These are phyloP conservation scores for Nigrograna mackinnonii DNA, from an alignment of 2,329 filamentous ascomycete genomes.

Conservation along the genomic window DNA sequence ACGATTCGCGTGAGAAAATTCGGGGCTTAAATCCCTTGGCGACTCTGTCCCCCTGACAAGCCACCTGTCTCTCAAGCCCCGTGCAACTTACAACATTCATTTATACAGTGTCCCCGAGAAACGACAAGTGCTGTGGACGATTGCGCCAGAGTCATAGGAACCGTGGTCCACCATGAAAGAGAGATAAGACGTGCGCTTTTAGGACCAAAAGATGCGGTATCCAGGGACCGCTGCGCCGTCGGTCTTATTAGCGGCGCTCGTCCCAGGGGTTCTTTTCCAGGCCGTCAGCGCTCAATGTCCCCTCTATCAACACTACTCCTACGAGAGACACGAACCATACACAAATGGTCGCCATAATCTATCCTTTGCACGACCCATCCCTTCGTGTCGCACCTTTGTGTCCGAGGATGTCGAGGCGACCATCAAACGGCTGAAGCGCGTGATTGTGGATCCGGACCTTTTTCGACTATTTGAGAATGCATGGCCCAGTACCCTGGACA, in stretches of 20 bases:
- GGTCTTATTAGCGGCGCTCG: constrained; percentile 5
- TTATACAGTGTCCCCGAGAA: too few relatives aligned
- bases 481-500: constrained; percentile 78
- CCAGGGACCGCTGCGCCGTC: background rate
- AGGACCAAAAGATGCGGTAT: too few relatives aligned
- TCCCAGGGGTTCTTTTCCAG: background rate
- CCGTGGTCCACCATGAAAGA: too few relatives aligned
- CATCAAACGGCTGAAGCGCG: constrained; percentile 33
- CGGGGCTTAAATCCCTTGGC: too few relatives aligned
- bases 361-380: constrained; percentile 47
- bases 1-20: too few relatives aligned
- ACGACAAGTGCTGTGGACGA: too few relatives aligned
- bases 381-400: constrained; percentile 50
- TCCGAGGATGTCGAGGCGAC: constrained; percentile 45
- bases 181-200: too few relatives aligned
- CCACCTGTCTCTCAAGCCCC: too few relatives aligned
- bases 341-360: constrained; percentile 46
- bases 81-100: too few relatives aligned
- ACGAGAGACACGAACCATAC: constrained; percentile 44
- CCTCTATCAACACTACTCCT: constrained; percentile 46
- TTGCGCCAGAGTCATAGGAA: too few relatives aligned
- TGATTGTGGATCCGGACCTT: constrained; percentile 61
- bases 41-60: too few relatives aligned
- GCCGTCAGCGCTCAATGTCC: constrained; percentile 41
- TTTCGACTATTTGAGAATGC: constrained; percentile 71